Evolutionary conservation across 1,284 basidiomycete genomes (phyloP).

Genomic region (Anthracocystis setariae): DNA sequence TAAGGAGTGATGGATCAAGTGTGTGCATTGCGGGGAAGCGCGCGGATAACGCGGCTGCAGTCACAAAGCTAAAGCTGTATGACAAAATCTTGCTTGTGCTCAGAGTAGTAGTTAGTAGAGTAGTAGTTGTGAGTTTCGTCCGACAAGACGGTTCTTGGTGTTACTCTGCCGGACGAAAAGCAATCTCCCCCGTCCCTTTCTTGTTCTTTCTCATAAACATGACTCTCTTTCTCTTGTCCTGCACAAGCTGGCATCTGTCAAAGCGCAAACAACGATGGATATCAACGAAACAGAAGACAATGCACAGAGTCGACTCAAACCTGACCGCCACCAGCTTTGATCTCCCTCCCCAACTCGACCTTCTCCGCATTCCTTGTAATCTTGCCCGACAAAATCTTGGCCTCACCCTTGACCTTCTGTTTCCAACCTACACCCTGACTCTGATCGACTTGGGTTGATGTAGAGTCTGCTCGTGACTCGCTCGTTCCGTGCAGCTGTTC

Average conservation of each 20-base stretch:
- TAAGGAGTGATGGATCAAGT: neutral
- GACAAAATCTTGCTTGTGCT: too few relatives aligned
- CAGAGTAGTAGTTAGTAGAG: neutral
- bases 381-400: constrained; percentile 38
- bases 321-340: constrained; percentile 24
- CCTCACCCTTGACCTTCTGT: constrained; percentile 39
- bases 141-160: neutral
- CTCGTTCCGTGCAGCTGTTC: constrained; percentile 8
- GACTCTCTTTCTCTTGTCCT: too few relatives aligned
- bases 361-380: constrained; percentile 32
- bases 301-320: neutral
- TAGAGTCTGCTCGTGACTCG: too few relatives aligned
- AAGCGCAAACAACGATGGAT: too few relatives aligned
- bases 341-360: constrained; percentile 17
- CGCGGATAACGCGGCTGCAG: constrained; percentile 18
- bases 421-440: constrained; percentile 11
- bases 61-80: too few relatives aligned
- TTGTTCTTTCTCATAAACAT: too few relatives aligned
- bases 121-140: neutral
- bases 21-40: neutral
- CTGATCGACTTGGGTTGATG: neutral
- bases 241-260: neutral
- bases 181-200: too few relatives aligned
- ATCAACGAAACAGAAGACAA: too few relatives aligned
- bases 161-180: constrained; percentile 1